Conservation (phyloP, 1,139 yeast species). For the Candida sp. region DNA sequence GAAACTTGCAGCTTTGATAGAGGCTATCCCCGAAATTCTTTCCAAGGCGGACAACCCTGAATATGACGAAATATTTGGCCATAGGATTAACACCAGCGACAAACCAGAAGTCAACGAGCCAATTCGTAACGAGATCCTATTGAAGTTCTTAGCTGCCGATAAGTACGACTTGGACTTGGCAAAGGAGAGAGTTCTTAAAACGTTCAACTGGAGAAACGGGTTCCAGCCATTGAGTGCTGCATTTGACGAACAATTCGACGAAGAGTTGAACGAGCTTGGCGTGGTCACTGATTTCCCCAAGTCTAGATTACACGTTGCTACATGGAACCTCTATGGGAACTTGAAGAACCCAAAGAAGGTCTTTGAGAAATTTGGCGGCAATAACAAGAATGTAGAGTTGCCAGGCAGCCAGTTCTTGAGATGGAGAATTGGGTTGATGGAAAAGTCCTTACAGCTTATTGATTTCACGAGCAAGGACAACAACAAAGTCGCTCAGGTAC, state of each 20-base stretch:
- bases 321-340: conserved; percentile 91
- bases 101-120: conserved; percentile 50
- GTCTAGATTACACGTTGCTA: conserved; percentile 49
- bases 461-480: conserved; percentile 56
- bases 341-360: conserved; percentile 64
- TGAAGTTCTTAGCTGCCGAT: conserved; percentile 75
- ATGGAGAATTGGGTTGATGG: conserved; percentile 94
- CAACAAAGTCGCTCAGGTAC: conserved; percentile 77
- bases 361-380: conserved; percentile 56
- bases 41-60: conserved; percentile 39
- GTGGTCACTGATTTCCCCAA: conserved; percentile 54
- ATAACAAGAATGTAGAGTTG: conserved; percentile 11
- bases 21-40: conserved; percentile 26
- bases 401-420: conserved; percentile 67
- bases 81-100: conserved; percentile 53
- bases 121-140: conserved; percentile 57
- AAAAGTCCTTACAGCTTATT: conserved; percentile 66
- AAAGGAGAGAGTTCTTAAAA: conserved; percentile 52
- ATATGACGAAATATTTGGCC: conserved; percentile 82
- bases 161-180: conserved; percentile 56
- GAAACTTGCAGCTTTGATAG: conserved; percentile 23
- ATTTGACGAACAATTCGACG: conserved; percentile 65
- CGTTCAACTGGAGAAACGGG: conserved; percentile 78
- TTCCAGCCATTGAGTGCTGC: conserved; percentile 85
- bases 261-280: conserved; percentile 65